phyloP scores from a whole-genome alignment of 2,329 filamentous ascomycete species.

The Fusarium albosuccineum region DNA sequence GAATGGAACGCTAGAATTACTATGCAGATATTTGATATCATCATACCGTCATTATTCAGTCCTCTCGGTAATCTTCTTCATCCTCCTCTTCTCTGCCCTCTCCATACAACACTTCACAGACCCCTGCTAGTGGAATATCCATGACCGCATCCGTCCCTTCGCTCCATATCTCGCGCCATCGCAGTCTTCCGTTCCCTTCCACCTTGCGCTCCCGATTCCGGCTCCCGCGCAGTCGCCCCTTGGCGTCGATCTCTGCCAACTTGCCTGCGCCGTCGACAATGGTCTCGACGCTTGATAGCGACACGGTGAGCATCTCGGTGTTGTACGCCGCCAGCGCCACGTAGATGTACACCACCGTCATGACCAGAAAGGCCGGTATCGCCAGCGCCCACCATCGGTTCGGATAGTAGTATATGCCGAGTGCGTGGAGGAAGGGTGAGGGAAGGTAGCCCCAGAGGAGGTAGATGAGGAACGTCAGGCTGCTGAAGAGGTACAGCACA shows the following conservation, averaged over 20 bases:
- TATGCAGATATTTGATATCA: too few species aligned
- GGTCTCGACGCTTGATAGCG: slow-evolving; percentile 84
- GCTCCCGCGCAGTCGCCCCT: slow-evolving; percentile 65
- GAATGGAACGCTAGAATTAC: too few species aligned
- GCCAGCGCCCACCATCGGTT: slow-evolving; percentile 98
- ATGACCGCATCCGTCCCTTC: slow-evolving; percentile 96
- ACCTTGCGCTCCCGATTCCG: slow-evolving; percentile 54
- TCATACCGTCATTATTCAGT: background rate
- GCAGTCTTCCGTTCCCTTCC: slow-evolving; percentile 56
- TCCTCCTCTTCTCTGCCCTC: slow-evolving; percentile 57
- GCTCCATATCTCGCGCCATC: slow-evolving; percentile 90
- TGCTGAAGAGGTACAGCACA: slow-evolving; percentile 92
- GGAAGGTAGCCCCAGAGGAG: slow-evolving; percentile 91
- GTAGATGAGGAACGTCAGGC: slow-evolving; percentile 80
- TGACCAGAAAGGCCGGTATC: slow-evolving; percentile 90
- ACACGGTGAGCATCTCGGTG: slow-evolving; percentile 86
- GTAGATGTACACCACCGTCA: slow-evolving; percentile 91
- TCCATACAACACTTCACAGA: slow-evolving; percentile 94
- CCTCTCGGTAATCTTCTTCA: slow-evolving; percentile 31
- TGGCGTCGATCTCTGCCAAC: slow-evolving; percentile 83
- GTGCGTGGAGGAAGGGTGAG: slow-evolving; percentile 88
- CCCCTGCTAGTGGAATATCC: slow-evolving; percentile 94
- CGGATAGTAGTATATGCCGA: slow-evolving; percentile 97
- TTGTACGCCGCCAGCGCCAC: slow-evolving; percentile 93
- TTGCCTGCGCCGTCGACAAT: slow-evolving; percentile 92